These are phyloP conservation scores for Melastoma malabathricum DNA, from an alignment of 345 rosid species.

Conservation along the genomic window DNA sequence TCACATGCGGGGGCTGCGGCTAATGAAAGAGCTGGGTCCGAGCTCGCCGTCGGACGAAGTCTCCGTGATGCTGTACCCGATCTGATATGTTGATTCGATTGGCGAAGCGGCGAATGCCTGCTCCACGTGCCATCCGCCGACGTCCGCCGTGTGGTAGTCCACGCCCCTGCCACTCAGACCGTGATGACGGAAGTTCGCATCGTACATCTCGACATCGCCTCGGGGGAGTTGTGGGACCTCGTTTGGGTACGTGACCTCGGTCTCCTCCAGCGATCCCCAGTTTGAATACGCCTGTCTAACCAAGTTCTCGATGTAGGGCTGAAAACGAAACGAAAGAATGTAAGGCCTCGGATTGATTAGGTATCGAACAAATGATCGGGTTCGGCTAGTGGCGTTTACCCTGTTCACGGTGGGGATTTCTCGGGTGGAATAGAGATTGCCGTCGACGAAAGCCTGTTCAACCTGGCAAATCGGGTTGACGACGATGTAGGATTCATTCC, in stretches of 20 bases:
- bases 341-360: background rate
- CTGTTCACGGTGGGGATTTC: conserved; percentile 20
- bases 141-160: background rate
- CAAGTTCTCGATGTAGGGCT: conserved; percentile 34
- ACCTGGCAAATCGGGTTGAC: conserved; percentile 68
- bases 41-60: conserved; percentile 35
- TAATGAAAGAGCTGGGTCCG: conserved; percentile 19
- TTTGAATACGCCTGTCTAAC: conserved; percentile 43
- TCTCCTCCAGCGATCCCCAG: conserved; percentile 38
- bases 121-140: conserved; percentile 15
- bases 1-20: conserved; percentile 4
- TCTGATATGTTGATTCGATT: conserved; percentile 4
- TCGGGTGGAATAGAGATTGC: conserved; percentile 17
- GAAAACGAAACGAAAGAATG: conserved; percentile 2
- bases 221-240: conserved; percentile 40
- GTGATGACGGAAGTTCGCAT: no score
- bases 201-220: conserved; percentile 18
- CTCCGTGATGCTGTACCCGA: conserved; percentile 20
- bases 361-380: background rate
- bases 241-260: conserved; percentile 20
- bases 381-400: conserved; percentile 18
- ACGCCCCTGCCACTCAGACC: background rate
- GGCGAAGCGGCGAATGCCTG: conserved; percentile 5
- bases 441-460: conserved; percentile 31
- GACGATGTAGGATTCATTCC: conserved; percentile 16